Conservation (phyloP, 148 eudicot genomes). For the Nepenthes gracilis region DNA sequence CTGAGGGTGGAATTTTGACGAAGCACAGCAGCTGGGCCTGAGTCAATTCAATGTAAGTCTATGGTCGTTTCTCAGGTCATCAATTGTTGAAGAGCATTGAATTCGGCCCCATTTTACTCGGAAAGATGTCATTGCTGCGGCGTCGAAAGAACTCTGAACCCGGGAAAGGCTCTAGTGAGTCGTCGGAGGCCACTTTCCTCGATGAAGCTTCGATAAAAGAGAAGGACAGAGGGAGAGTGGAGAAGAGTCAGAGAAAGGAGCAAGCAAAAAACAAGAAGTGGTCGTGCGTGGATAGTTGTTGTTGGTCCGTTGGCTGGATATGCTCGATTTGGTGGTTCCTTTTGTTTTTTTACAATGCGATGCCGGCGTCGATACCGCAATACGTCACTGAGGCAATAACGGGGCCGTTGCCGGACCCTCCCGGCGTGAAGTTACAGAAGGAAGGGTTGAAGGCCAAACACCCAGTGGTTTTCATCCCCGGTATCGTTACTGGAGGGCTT, state of each 20-base stretch:
- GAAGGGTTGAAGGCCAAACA: constrained; percentile 57
- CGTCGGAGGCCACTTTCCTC: too few relatives aligned
- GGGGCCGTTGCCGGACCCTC: constrained; percentile 79
- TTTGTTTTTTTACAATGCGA: constrained; percentile 56
- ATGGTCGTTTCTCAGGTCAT: too few relatives aligned
- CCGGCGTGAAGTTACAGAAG: constrained; percentile 57
- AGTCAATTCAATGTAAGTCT: too few relatives aligned
- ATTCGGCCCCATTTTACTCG: too few relatives aligned
- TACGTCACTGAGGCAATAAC: constrained; percentile 86
- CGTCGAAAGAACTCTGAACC: too few relatives aligned
- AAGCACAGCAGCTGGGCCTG: too few relatives aligned
- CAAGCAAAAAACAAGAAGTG: constrained; percentile 19
- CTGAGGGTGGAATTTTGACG: too few relatives aligned
- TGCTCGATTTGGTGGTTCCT: constrained; percentile 67
- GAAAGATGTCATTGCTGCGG: too few relatives aligned
- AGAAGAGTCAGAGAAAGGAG: constrained; percentile 3
- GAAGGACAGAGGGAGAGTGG: constrained; percentile 4
- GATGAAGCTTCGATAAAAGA: constrained; percentile 4
- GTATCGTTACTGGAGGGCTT: constrained; percentile 87
- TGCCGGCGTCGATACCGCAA: constrained; percentile 82
- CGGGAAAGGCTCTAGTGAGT: too few relatives aligned
- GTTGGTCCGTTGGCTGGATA: constrained; percentile 63
- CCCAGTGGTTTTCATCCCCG: constrained; percentile 96
- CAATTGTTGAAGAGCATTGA: too few relatives aligned
- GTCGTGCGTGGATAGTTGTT: constrained; percentile 70